Percentiles rank a stretch among this genome's conserved stretches.
phyloP scores from a whole-genome alignment of 148 eudicot genomes.

The Diospyros kaki region DNA sequence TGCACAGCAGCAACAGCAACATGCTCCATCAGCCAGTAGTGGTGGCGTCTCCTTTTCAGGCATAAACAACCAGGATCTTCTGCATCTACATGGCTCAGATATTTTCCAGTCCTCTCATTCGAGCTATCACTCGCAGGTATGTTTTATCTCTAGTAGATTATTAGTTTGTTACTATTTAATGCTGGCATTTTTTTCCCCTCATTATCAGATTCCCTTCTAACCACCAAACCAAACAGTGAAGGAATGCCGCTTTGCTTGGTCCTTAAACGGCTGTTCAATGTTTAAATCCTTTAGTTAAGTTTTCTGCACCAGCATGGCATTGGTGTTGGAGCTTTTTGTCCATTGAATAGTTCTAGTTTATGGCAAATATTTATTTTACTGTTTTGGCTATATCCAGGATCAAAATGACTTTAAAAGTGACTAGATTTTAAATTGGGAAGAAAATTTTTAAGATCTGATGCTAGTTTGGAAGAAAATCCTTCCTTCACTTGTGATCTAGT shows the following conservation, averaged over 20 bases:
- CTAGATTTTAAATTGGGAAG: no score
- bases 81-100: constrained; percentile 49
- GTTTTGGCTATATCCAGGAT: no score
- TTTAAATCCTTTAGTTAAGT: not conserved
- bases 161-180: no score
- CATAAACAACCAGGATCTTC: constrained; percentile 43
- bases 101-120: constrained; percentile 51
- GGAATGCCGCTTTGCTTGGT: not conserved
- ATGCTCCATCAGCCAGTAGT: constrained; percentile 56
- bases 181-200: no score
- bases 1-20: constrained; percentile 68
- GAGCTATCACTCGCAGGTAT: constrained; percentile 49
- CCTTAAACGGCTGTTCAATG: no score
- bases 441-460: no score
- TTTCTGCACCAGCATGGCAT: not conserved
- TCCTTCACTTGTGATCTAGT: not conserved
- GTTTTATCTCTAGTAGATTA: not conserved
- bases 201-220: no score
- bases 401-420: no score
- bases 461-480: not conserved
- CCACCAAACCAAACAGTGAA: not conserved
- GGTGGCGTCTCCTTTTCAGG: constrained; percentile 40
- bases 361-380: not conserved
- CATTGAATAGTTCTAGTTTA: not conserved
- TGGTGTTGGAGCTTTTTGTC: not conserved